Evolutionary conservation across 2,329 filamentous ascomycete species (phyloP), one percentile per base, ranked within the genome.

Genomic region (Alternaria sp.): DNA sequence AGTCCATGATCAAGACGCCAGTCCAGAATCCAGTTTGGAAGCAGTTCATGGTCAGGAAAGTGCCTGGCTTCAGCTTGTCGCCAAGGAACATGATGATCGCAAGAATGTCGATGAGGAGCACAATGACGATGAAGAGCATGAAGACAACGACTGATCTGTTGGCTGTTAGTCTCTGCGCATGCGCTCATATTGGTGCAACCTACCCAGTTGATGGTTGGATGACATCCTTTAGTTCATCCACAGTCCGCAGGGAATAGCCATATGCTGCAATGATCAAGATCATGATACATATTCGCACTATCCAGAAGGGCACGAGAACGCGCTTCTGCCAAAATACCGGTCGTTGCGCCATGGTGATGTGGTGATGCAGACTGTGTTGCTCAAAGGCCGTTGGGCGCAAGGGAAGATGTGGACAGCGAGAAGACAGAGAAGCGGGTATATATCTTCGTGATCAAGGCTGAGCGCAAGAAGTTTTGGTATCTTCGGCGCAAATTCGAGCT

Each of bases 291-390:
- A 77, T 73, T 14, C 78, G 71, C 22, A 79, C 44, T 4, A 69
- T 55, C 78, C 77, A 80, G 55, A 78, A 74, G 4, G 78, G 77
- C 11, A 80, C 62, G 43, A 80, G 67, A 36, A 80, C 67, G 48
- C 78, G 74, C 70, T 78, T 79, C 66, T 78, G 74, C 77, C 76
- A 80, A 11, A 70, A 27, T 16, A 64, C 65, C 16, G 68, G 58
- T 62, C 66, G 63, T 40, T 63, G 62, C 38, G 68, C 63, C 71
- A 75, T 75, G 52, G 25, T 43, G 50, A 25, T 70, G 60, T 56
- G 50, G 30, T 69, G 60, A 57, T 25, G 59, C 48, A 22, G 18
- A 36, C 28, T 43, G 27, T 32, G 28, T 11, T 49, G 46, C 46
- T 49, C 22, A 22, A 22, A 22, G 18, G 38, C 48, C 22, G 40